Conservation (phyloP, 768 basidiomycete species). For the Neoboletus subvelutipes region DNA sequence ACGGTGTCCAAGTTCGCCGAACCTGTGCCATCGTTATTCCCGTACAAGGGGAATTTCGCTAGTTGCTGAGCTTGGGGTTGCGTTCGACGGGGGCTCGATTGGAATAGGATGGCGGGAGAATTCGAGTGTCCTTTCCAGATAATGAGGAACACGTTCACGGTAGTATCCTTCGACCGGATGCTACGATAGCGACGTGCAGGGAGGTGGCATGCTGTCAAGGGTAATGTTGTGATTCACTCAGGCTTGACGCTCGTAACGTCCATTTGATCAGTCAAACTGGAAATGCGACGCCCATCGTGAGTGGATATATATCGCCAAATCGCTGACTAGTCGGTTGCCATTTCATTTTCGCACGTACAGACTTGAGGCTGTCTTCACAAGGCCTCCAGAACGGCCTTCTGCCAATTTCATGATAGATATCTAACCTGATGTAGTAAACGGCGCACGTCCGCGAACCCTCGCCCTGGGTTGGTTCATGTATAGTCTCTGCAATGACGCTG, state of each 20-base stretch:
- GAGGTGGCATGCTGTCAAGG: neutral
- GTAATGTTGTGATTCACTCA: neutral
- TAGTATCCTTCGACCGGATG: neutral
- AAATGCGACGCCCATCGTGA: neutral
- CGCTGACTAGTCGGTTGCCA: neutral
- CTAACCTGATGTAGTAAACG: neutral
- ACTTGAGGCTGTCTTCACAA: neutral
- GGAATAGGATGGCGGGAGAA: neutral
- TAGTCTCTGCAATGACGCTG: neutral
- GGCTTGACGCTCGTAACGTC: neutral
- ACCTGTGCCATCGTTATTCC: conserved; percentile 6
- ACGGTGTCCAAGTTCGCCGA: neutral
- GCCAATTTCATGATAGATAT: neutral
- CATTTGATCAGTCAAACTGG: neutral
- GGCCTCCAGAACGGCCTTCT: neutral
- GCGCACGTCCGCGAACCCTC: neutral
- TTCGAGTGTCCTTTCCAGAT: neutral
- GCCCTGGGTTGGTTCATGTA: neutral
- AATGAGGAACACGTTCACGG: neutral
- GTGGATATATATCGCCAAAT: neutral
- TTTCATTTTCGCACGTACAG: neutral
- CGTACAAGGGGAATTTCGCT: neutral
- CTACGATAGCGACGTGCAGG: neutral
- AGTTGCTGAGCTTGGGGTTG: neutral
- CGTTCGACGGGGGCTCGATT: neutral